A percentile compares a stretch with the other conserved stretches of the same genome.
These are phyloP conservation scores for Metschnikowia lochheadii DNA, from an alignment of 805 yeast species.

Conservation along the genomic window DNA sequence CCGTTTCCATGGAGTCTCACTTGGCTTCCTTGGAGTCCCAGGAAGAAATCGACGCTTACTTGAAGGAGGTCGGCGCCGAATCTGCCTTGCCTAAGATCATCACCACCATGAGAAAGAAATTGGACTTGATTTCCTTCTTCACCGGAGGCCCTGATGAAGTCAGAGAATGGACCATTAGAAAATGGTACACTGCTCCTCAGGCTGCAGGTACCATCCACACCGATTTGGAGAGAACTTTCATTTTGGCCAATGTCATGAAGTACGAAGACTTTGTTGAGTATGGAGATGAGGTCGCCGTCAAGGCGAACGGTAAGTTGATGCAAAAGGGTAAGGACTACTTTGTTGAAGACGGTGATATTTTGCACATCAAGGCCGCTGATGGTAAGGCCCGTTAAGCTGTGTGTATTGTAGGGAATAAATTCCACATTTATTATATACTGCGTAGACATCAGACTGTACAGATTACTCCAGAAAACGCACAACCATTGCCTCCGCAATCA, in stretches of 20 bases:
- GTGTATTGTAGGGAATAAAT: not conserved
- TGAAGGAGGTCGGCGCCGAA: slow-evolving; percentile 62
- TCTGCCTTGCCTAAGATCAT: slow-evolving; percentile 86
- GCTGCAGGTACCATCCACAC: slow-evolving; percentile 91
- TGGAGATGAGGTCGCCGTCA: slow-evolving; percentile 74
- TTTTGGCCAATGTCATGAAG: slow-evolving; percentile 71
- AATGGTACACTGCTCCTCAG: slow-evolving; percentile 74
- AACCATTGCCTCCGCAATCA: not conserved
- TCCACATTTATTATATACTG: not conserved
- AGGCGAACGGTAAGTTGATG: slow-evolving; percentile 82
- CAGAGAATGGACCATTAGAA: slow-evolving; percentile 83
- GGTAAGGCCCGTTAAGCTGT: slow-evolving; percentile 62
- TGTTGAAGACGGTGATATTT: slow-evolving; percentile 92
- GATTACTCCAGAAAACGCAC: not conserved
- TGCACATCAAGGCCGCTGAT: slow-evolving; percentile 91
- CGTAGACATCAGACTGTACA: not conserved
- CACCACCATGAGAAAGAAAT: slow-evolving; percentile 57
- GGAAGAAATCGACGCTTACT: slow-evolving; percentile 47
- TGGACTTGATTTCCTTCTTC: slow-evolving; percentile 75
- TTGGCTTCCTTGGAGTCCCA: slow-evolving; percentile 75
- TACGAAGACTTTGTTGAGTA: slow-evolving; percentile 54
- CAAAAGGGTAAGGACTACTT: slow-evolving; percentile 93
- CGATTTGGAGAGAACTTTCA: slow-evolving; percentile 76
- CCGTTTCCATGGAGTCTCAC: slow-evolving; percentile 72
- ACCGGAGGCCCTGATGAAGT: slow-evolving; percentile 86